These are phyloP conservation scores for Cicer judaicum DNA, from an alignment of 306 rosid species.

Conservation along the genomic window DNA sequence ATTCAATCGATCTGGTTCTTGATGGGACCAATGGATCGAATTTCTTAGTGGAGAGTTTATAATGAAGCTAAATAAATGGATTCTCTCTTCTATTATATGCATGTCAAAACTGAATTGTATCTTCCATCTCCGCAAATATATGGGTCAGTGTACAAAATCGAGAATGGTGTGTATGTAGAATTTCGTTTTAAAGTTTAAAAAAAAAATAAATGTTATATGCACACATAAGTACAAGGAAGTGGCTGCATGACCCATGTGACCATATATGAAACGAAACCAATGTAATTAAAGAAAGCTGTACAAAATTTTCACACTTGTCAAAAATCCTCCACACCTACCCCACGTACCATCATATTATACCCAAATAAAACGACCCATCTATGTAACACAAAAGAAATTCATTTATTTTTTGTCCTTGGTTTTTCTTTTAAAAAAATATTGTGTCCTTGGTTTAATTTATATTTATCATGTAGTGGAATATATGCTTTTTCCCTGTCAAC, in stretches of 20 bases:
- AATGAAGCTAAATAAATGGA: not conserved
- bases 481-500: constrained; percentile 44
- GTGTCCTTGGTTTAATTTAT: not conserved
- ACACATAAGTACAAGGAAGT: constrained; percentile 29
- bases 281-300: constrained; percentile 42
- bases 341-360: constrained; percentile 44
- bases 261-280: constrained; percentile 39
- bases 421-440: too few species aligned
- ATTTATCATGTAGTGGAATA: constrained; percentile 39
- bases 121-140: not conserved
- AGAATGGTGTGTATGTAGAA: not conserved
- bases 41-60: not conserved
- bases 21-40: too few species aligned
- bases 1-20: too few species aligned
- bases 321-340: constrained; percentile 45
- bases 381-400: constrained; percentile 39
- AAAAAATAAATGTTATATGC: not conserved
- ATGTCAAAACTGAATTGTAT: not conserved
- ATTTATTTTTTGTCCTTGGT: constrained; percentile 21
- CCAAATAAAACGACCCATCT: constrained; percentile 47
- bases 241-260: constrained; percentile 50
- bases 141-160: not conserved
- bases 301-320: constrained; percentile 46
- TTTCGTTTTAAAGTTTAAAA: not conserved
- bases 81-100: not conserved